phyloP scores from a whole-genome alignment of 2,329 filamentous ascomycete species.

The Huntiella abstrusa region DNA sequence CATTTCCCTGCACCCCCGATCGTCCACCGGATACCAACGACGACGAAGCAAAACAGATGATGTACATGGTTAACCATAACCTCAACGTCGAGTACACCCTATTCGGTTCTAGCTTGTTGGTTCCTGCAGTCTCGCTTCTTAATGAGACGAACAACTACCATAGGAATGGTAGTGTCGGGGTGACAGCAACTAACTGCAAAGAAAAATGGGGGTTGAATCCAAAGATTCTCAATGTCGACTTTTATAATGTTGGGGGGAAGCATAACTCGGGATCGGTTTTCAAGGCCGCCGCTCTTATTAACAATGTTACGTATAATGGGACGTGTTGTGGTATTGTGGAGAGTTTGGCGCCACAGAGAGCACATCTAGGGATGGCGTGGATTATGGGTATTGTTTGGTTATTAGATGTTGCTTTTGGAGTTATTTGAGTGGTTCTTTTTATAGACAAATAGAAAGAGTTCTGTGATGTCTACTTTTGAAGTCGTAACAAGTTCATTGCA shows the following conservation, averaged over 20 bases:
- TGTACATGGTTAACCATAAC: slow-evolving; percentile 85
- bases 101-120: slow-evolving; percentile 41
- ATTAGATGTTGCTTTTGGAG: no score
- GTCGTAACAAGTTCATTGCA: no score
- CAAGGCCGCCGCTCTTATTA: slow-evolving; percentile 47
- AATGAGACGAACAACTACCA: slow-evolving; percentile 52
- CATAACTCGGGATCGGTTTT: slow-evolving; percentile 52
- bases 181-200: slow-evolving; percentile 42
- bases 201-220: slow-evolving; percentile 47
- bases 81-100: slow-evolving; percentile 61
- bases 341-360: slow-evolving; percentile 11
- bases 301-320: slow-evolving; percentile 51
- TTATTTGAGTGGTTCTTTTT: no score
- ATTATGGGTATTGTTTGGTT: no score
- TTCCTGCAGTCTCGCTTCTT: slow-evolving; percentile 51
- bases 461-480: no score
- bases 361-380: no score
- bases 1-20: slow-evolving; percentile 62
- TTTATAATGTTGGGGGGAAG: slow-evolving; percentile 49
- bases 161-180: slow-evolving; percentile 48
- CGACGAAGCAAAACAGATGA: slow-evolving; percentile 37
- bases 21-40: slow-evolving; percentile 49
- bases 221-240: slow-evolving; percentile 68
- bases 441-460: no score
- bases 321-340: slow-evolving; percentile 33